Base-by-base conservation (phyloP, 345 rosid species). In the Nephelium lappaceum region DNA sequence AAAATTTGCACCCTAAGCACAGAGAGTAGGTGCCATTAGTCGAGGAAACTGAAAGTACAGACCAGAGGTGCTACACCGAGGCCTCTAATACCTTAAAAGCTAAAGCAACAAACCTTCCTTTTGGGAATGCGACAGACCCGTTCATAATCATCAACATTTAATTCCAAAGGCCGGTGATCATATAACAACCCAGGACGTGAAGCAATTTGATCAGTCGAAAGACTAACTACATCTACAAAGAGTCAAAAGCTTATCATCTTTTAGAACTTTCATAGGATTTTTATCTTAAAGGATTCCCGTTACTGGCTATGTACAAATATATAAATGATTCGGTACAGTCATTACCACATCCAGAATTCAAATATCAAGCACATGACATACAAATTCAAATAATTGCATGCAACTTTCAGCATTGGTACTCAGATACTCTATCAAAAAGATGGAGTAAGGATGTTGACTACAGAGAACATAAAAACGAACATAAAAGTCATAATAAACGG, bases 1-100 rank as follows among this genome's bases (percentile, higher is more conserved):
- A 38, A 84, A 89, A 31, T 83, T 82, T 15, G 87, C 89, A 21
- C 90, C 89, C 89, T 86, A 72, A 10, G 21, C 47, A 45, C 53
- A 73, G 27, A 18, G 25, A 71, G 31, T 10, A 69, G 18, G 7
- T 24, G 55, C 2, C 49, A 23, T 31, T 65, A 77, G 38, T 55
- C 42, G 24, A 11, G 6, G 38, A 27, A 11, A 31, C 15, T 11
- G n/a, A 11, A 45, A 21, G 19, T 5, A 1, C 25, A 2, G 0
- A 67, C 23, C 3, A 6, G n/a, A 23, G 36, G 27, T 41, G 68
- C n/a, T 23, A 60, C 55, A 49, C 55, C 15, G 6, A 74, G 10
- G 9, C 19, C 38, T 7, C 19, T 11, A 47, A 15, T 21, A 69
- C 12, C 3, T 64, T 23, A 21, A 9, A 24, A 21, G 6, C 7